A percentile compares a stretch with the other conserved stretches of the same genome.
Conservation (phyloP, 257 asterid genomes). For the Rehmannia glutinosa region DNA sequence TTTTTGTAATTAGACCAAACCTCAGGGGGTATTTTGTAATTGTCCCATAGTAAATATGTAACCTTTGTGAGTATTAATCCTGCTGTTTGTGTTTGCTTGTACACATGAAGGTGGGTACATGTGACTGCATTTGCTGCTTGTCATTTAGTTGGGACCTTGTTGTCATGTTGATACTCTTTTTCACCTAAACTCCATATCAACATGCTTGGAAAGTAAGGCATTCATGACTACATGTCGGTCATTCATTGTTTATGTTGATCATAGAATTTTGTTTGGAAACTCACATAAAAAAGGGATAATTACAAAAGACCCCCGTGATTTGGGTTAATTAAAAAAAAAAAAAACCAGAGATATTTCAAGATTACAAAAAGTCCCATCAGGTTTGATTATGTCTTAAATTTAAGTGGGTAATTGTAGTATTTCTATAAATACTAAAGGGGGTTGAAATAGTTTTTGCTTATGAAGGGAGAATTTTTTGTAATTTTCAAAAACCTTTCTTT, state of each 20-base stretch:
- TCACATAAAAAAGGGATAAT: background rate
- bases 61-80: background rate
- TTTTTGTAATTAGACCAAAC: no score
- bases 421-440: no score
- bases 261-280: background rate
- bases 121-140: slow-evolving; percentile 13
- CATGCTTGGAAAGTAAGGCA: background rate
- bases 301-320: background rate
- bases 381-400: no score
- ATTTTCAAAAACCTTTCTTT: no score
- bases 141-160: background rate
- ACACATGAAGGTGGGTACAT: slow-evolving; percentile 5
- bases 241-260: background rate
- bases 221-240: background rate
- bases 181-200: background rate
- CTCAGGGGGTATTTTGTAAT: no score
- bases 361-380: no score
- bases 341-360: no score
- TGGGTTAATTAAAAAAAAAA: no score
- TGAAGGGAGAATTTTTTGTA: no score
- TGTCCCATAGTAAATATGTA: no score
- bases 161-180: background rate
- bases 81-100: background rate
- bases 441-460: no score
- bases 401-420: no score